phyloP scores from a whole-genome alignment of 176 grass and related monocot genomes.

The Echinochloa phyllopogon region DNA sequence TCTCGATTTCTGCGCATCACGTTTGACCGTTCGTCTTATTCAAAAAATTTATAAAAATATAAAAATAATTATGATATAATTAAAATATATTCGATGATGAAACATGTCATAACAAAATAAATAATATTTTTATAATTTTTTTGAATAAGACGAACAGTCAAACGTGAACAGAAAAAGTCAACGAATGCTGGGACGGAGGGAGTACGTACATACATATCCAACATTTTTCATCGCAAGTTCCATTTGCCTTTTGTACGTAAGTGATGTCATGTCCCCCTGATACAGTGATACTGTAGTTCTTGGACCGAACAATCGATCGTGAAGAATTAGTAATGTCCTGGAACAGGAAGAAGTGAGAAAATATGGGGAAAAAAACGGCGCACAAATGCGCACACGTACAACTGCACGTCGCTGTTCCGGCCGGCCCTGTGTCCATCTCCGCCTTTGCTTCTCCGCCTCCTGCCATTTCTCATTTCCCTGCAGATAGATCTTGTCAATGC shows the following conservation, averaged over 20 bases:
- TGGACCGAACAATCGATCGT: not conserved
- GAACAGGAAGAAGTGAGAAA: not conserved
- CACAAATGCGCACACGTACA: not conserved
- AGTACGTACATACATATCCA: not conserved
- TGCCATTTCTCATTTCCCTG: not conserved
- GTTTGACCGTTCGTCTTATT: too few species aligned
- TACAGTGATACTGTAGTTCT: not conserved
- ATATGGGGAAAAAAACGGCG: not conserved
- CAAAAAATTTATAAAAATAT: too few species aligned
- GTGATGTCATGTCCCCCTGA: not conserved
- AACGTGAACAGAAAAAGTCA: too few species aligned
- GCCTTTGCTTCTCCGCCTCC: too few species aligned
- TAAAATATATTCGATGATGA: too few species aligned
- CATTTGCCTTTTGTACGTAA: not conserved
- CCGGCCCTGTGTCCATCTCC: not conserved
- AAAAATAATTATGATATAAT: too few species aligned
- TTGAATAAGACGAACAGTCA: too few species aligned
- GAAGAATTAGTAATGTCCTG: not conserved
- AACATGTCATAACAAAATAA: too few species aligned
- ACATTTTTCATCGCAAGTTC: not conserved
- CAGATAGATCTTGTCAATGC: constrained; percentile 12
- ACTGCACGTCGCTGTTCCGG: not conserved
- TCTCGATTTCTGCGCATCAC: too few species aligned
- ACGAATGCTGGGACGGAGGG: too few species aligned
- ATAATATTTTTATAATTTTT: too few species aligned